phyloP scores from a whole-genome alignment of 73 alveolate genomes.

The Uronychia binucleata region DNA sequence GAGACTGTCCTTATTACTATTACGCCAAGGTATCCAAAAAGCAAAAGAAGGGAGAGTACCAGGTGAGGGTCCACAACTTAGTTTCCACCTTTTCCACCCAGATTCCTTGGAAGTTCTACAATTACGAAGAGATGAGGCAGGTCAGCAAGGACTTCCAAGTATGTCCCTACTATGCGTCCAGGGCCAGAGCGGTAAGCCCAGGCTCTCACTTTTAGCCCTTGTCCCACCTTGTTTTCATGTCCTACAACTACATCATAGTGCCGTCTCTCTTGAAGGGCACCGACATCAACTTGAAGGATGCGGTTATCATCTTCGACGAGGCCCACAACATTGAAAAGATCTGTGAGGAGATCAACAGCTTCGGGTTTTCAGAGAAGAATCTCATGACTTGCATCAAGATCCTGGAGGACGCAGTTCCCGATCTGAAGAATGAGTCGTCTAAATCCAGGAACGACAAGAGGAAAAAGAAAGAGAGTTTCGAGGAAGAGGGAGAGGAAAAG shows the following conservation, averaged over 20 bases:
- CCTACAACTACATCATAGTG: constrained; percentile 62
- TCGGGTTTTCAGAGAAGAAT: constrained; percentile 18
- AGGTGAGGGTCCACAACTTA: not conserved
- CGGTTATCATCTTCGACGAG: constrained; percentile 89
- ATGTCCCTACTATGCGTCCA: constrained; percentile 56
- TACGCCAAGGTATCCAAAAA: not conserved
- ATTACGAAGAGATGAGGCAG: constrained; percentile 28
- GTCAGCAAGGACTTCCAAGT: constrained; percentile 13
- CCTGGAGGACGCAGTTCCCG: not conserved
- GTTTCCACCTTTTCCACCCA: not conserved
- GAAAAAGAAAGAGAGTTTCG: not conserved
- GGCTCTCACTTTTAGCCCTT: not conserved
- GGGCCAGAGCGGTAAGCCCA: constrained; percentile 6
- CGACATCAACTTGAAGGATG: constrained; percentile 52
- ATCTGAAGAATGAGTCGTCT: not conserved
- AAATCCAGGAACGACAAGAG: not conserved
- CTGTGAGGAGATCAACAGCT: constrained; percentile 57
- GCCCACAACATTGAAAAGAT: constrained; percentile 88
- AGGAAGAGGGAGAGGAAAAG: not conserved
- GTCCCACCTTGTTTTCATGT: constrained; percentile 19
- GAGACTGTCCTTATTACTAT: not conserved
- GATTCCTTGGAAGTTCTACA: constrained; percentile 45
- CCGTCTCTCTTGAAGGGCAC: constrained; percentile 58
- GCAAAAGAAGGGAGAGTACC: not conserved
- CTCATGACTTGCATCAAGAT: not conserved